phyloP scores from a whole-genome alignment of 305 asterid genomes.

The Fraxinus latifolia region DNA sequence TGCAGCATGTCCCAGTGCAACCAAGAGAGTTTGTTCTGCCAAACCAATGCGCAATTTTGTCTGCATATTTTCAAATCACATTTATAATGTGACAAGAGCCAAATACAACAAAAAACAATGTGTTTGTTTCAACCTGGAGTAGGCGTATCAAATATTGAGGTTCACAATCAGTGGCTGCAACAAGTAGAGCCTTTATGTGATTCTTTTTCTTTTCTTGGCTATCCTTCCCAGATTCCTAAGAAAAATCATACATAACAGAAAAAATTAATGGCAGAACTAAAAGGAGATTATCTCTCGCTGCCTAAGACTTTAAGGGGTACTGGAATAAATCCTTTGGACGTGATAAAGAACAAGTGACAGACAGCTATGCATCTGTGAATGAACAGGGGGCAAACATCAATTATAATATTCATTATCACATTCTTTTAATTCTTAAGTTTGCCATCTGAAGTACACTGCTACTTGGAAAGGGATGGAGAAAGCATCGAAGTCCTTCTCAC shows the following conservation, averaged over 20 bases:
- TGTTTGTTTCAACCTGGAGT: conserved; percentile 62
- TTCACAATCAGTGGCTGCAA: conserved; percentile 96
- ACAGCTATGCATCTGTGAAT: not conserved
- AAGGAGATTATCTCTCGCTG: conserved; percentile 14
- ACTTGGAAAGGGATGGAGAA: not conserved
- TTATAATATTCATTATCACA: not conserved
- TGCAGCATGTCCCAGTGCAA: conserved; percentile 82
- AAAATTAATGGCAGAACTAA: conserved; percentile 18
- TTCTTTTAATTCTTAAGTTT: not conserved
- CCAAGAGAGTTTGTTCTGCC: conserved; percentile 86
- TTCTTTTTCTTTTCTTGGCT: conserved; percentile 90
- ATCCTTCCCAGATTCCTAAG: conserved; percentile 91
- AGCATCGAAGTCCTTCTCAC: not conserved
- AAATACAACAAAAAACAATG: conserved; percentile 18
- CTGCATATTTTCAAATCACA: conserved; percentile 54
- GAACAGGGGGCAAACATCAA: conserved; percentile 6
- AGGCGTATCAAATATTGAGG: conserved; percentile 90
- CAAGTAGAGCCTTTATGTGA: conserved; percentile 77
- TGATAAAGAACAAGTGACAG: conserved; percentile 9
- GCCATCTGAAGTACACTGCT: not conserved
- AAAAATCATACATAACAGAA: conserved; percentile 19
- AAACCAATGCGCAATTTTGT: conserved; percentile 80
- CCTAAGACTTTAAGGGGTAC: conserved; percentile 9
- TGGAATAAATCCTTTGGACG: not conserved
- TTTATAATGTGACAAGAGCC: conserved; percentile 24